A percentile compares a stretch with the other conserved stretches of the same genome.
These are phyloP conservation scores for Pleoardoris graminearum DNA, from an alignment of 2,329 filamentous ascomycete genomes.

Conservation along the genomic window DNA sequence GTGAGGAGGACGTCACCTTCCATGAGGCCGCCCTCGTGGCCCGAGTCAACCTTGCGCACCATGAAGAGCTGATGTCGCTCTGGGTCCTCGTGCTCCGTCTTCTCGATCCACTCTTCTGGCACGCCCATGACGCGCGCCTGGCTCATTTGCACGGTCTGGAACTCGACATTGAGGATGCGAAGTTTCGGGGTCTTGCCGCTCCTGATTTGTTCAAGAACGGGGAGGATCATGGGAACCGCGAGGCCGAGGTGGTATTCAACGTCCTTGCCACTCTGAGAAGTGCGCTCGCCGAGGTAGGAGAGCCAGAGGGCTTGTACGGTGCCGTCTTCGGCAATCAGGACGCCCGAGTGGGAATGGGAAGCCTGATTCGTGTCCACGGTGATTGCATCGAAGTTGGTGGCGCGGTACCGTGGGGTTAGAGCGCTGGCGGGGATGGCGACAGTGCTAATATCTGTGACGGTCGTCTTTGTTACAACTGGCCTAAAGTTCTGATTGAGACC, in stretches of 20 bases:
- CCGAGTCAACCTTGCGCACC: constrained; percentile 84
- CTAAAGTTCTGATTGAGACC: constrained; percentile 97
- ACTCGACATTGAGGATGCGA: constrained; percentile 90
- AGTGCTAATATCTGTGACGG: constrained; percentile 94
- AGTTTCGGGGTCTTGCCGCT: constrained; percentile 77
- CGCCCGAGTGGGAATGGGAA: constrained; percentile 90
- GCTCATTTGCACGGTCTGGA: constrained; percentile 93
- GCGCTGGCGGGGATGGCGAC: constrained; percentile 95
- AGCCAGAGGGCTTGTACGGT: constrained; percentile 95
- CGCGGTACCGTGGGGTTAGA: constrained; percentile 87
- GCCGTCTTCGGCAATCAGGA: constrained; percentile 85
- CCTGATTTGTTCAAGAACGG: constrained; percentile 86
- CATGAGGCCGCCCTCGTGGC: constrained; percentile 66
- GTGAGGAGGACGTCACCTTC: constrained; percentile 94
- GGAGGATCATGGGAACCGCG: constrained; percentile 82
- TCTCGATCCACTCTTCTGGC: constrained; percentile 91
- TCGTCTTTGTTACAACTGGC: constrained; percentile 90
- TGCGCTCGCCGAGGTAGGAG: constrained; percentile 91
- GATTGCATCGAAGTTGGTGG: constrained; percentile 94
- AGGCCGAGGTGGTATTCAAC: constrained; percentile 96
- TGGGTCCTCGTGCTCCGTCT: constrained; percentile 84
- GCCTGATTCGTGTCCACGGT: constrained; percentile 93
- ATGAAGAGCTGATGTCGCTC: constrained; percentile 97
- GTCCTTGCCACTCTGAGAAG: constrained; percentile 76
- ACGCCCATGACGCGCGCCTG: constrained; percentile 98